Evolutionary conservation across 2,329 filamentous ascomycete genomes (phyloP).

Genomic region (Monosporascus sp.): DNA sequence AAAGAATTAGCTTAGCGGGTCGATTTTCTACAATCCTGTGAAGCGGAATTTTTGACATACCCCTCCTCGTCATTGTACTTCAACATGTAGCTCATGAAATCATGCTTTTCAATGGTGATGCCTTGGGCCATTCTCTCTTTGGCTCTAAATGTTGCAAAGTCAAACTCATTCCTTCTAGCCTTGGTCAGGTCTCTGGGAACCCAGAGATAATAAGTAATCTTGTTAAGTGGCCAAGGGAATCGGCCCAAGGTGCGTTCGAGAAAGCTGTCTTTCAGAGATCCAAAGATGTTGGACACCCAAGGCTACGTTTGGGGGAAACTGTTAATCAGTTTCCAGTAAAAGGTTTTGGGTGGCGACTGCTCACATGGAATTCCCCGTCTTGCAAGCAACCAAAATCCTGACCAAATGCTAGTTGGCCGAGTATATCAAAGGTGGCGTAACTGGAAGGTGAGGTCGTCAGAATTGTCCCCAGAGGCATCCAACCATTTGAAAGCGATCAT

Average conservation of each 20-base stretch:
- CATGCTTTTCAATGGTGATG: conserved; percentile 1
- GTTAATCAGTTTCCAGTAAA: too few species aligned
- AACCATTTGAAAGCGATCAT: too few species aligned
- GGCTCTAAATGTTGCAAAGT: background rate
- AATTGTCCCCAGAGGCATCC: too few species aligned
- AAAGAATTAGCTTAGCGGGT: too few species aligned
- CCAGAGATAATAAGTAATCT: background rate
- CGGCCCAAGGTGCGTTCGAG: conserved; percentile 4
- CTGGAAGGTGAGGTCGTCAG: too few species aligned
- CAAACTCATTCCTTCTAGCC: background rate
- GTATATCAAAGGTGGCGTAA: conserved; percentile 2
- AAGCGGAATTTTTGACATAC: too few species aligned
- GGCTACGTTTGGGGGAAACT: background rate
- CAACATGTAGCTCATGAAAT: conserved; percentile 7
- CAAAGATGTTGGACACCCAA: conserved; percentile 5
- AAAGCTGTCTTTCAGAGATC: conserved; percentile 2
- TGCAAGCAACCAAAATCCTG: conserved; percentile 9
- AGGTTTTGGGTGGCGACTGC: too few species aligned
- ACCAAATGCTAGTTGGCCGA: conserved; percentile 12
- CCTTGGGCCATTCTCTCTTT: background rate
- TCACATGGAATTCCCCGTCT: conserved; percentile 1
- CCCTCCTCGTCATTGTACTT: background rate
- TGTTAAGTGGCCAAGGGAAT: background rate
- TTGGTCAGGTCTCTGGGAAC: background rate
- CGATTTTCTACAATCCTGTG: too few species aligned